A percentile compares a stretch with the other conserved stretches of the same genome.
These are phyloP conservation scores for Ephemerocybe angulata DNA, from an alignment of 768 basidiomycete genomes.

Conservation along the genomic window DNA sequence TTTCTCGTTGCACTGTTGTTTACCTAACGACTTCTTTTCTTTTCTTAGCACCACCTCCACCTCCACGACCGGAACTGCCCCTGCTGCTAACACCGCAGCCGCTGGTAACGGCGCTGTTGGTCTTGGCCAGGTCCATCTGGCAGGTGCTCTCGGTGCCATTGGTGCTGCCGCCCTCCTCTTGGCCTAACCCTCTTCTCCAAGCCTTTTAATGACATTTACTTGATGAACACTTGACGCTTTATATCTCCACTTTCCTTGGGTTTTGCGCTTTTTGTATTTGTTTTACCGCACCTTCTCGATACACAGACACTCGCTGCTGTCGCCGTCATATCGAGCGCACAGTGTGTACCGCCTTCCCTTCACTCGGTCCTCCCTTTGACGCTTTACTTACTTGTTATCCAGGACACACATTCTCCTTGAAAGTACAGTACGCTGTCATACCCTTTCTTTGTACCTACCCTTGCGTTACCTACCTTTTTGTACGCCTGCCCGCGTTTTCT, in stretches of 20 bases:
- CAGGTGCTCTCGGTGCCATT: constrained; percentile 39
- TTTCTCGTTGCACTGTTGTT: too few relatives aligned
- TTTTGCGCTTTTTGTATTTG: too few relatives aligned
- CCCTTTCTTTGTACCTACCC: background rate
- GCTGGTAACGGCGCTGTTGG: background rate
- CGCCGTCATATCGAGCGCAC: too few relatives aligned
- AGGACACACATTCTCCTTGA: too few relatives aligned
- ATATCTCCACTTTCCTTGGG: background rate
- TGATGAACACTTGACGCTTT: background rate
- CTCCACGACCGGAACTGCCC: constrained; percentile 33
- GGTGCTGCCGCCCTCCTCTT: constrained; percentile 42
- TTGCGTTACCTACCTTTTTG: background rate
- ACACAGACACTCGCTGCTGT: too few relatives aligned
- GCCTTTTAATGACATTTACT: background rate
- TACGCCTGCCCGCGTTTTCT: too few relatives aligned
- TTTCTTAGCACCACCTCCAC: too few relatives aligned
- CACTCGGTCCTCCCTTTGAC: too few relatives aligned
- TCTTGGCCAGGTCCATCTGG: background rate
- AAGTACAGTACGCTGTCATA: background rate
- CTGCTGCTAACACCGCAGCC: constrained; percentile 17
- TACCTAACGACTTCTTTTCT: too few relatives aligned
- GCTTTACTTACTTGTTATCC: too few relatives aligned
- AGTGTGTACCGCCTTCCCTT: too few relatives aligned
- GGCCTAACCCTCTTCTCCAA: constrained; percentile 31
- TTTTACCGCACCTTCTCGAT: too few relatives aligned